Evolutionary conservation across 768 basidiomycete species (phyloP).

Genomic region (Mycena indigotica): DNA sequence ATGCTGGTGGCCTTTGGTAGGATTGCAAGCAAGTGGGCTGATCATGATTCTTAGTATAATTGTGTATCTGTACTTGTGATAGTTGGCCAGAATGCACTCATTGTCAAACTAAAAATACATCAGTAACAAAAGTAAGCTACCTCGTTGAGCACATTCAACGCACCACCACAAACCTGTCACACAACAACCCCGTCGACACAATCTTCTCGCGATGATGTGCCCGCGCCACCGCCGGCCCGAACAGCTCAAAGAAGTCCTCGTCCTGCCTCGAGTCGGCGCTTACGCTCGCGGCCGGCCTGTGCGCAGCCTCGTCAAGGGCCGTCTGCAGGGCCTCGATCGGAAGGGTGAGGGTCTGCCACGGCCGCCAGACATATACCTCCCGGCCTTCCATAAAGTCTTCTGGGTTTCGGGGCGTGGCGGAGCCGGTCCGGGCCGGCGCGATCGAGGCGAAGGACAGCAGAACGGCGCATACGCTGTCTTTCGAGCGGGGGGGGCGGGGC

Average conservation of each 20-base stretch:
- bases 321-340: slow-evolving; percentile 15
- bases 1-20: too few relatives aligned
- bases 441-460: slow-evolving; percentile 38
- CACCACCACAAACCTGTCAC: slow-evolving; percentile 17
- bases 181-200: slow-evolving; percentile 17
- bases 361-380: slow-evolving; percentile 50
- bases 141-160: too few relatives aligned
- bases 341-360: slow-evolving; percentile 43
- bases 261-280: not conserved
- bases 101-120: too few relatives aligned
- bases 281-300: not conserved
- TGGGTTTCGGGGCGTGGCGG: slow-evolving; percentile 33
- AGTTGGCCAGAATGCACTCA: too few relatives aligned
- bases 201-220: slow-evolving; percentile 7
- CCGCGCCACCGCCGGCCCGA: slow-evolving; percentile 4
- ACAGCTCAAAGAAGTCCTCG: slow-evolving; percentile 11
- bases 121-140: too few relatives aligned
- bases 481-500: slow-evolving; percentile 24
- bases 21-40: too few relatives aligned
- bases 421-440: slow-evolving; percentile 25
- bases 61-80: too few relatives aligned
- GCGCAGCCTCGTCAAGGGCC: slow-evolving; percentile 3
- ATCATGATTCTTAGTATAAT: too few relatives aligned
- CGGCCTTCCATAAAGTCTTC: slow-evolving; percentile 42
- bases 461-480: slow-evolving; percentile 32